These are phyloP conservation scores for Metarhizium robertsii DNA, from an alignment of 2,329 filamentous ascomycete genomes.

Conservation along the genomic window DNA sequence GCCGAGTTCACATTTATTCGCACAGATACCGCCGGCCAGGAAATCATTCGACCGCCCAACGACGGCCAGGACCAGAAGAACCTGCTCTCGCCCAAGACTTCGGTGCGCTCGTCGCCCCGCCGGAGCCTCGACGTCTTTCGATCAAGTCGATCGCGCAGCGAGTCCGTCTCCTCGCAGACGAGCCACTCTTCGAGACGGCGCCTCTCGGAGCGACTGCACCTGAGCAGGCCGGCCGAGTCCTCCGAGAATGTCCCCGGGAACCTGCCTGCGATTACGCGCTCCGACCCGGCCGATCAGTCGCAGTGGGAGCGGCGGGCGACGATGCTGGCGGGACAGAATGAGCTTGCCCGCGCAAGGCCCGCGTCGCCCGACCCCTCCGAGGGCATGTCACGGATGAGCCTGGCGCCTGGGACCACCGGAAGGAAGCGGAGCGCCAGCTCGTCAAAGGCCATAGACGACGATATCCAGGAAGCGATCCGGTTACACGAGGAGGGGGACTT, in stretches of 20 bases:
- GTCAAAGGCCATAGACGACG: conserved; percentile 48
- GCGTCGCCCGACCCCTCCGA: conserved; percentile 24
- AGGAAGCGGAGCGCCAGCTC: conserved; percentile 17
- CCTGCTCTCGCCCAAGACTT: conserved; percentile 17
- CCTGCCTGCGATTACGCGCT: conserved; percentile 60
- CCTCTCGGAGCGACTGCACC: conserved; percentile 62
- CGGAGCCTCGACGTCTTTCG: conserved; percentile 38
- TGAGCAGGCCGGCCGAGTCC: conserved; percentile 47
- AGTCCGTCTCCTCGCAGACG: conserved; percentile 33
- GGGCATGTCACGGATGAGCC: conserved; percentile 19
- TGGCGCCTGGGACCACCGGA: conserved; percentile 9
- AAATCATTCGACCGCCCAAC: conserved; percentile 63
- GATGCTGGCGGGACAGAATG: conserved; percentile 63
- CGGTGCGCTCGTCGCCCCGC: conserved; percentile 20
- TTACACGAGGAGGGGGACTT: conserved; percentile 82
- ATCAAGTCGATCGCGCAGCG: conserved; percentile 37
- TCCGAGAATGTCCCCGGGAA: conserved; percentile 71
- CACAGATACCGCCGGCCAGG: conserved; percentile 71
- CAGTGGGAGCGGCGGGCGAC: conserved; percentile 92
- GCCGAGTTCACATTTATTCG: conserved; percentile 78
- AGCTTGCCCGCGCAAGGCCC: conserved; percentile 35
- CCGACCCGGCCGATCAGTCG: conserved; percentile 47
- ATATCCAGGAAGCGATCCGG: conserved; percentile 92
- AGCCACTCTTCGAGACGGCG: conserved; percentile 33
- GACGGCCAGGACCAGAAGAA: conserved; percentile 21